These are phyloP conservation scores for Aristolochia fimbriata DNA, from an alignment of 164 flowering plant species.

Conservation along the genomic window DNA sequence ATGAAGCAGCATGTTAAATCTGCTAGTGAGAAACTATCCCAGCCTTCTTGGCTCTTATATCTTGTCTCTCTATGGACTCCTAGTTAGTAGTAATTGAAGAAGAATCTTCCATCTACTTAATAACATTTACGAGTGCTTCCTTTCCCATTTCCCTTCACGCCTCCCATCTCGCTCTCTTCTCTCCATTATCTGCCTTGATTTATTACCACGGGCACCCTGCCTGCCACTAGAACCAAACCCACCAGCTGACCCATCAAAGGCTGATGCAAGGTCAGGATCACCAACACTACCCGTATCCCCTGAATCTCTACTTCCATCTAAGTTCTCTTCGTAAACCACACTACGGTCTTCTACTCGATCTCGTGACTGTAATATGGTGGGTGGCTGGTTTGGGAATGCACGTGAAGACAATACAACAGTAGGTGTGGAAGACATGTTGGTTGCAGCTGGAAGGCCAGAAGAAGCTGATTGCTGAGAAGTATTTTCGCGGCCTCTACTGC, in stretches of 20 bases:
- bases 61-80: no score
- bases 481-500: constrained; percentile 25
- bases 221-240: constrained; percentile 47
- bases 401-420: constrained; percentile 48
- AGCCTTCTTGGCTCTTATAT: no score
- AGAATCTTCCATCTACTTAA: neutral
- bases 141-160: constrained; percentile 93
- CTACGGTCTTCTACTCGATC: constrained; percentile 65
- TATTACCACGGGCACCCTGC: constrained; percentile 67
- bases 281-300: constrained; percentile 84
- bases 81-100: no score
- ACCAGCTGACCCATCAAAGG: constrained; percentile 51
- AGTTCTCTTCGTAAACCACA: constrained; percentile 64
- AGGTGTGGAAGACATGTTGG: constrained; percentile 24
- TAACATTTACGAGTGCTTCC: constrained; percentile 43
- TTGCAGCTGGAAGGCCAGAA: constrained; percentile 18
- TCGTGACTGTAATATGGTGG: constrained; percentile 69
- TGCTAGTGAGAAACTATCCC: no score
- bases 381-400: constrained; percentile 53
- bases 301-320: constrained; percentile 80
- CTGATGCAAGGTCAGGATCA: constrained; percentile 53
- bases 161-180: constrained; percentile 76
- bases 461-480: constrained; percentile 23
- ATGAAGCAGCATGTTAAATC: no score
- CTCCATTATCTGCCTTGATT: constrained; percentile 65